Evolutionary conservation across 441 rosid species (phyloP), one percentile per base, ranked within the genome.

Genomic region (Rhodomyrtus psidioides): DNA sequence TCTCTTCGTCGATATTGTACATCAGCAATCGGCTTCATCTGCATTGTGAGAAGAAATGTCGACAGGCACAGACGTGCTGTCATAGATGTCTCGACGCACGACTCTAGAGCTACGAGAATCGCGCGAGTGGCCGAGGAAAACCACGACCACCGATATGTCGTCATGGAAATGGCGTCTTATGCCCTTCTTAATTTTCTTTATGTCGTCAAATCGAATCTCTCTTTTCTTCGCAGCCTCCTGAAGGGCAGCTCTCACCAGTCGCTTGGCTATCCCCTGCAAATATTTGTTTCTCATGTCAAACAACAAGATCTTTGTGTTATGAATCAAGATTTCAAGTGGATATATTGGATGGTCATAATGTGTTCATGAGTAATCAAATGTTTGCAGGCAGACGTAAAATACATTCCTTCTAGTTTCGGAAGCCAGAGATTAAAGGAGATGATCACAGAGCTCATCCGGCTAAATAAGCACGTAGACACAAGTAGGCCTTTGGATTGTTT

Each of bases 111-210:
- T 86, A 19, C 90, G 82, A 83, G 88, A 58, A 54, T 87, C 88
- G 44, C 16, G 21, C 2, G 90, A 88, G 86, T 88, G 92, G 86
- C 91, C 94, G 23, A 94, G 86, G 86, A 89, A 94, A 53, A 94
- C 58, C 70, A 93, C 96, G 27, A 93, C 84, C 42, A 93, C 94
- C 0, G 95, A 92, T 44, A 93, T 94, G 65, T 94, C 96, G 21
- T 94, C 96, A 49, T 94, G 96, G 89, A 91, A 90, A 90, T 91
- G 85, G 26, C 96, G 94, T 79, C 96, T 89, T 3, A 85, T 83
- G 5, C 95, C 95, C 81, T 84, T 93, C 83, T 91, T 89, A 12
- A 91, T 89, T 75, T 82, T 88, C 86, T 83, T 91, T 60, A 93
- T 85, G 87, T 93, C 95, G 0, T 86, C 85, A 9, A 93, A 92